These are phyloP conservation scores for Amaranthus palmeri DNA, from an alignment of 148 eudicot species.

Conservation along the genomic window DNA sequence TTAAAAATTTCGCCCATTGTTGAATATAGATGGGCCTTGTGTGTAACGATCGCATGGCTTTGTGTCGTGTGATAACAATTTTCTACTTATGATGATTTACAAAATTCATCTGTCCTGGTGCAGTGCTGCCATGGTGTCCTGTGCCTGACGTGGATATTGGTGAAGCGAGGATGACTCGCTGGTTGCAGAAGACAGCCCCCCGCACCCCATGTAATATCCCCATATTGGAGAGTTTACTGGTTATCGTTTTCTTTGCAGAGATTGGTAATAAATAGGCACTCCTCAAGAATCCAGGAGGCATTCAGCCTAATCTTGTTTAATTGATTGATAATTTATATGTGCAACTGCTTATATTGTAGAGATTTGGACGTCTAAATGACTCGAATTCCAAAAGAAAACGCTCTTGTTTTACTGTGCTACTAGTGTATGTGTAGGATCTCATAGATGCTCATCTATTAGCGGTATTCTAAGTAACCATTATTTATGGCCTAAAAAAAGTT, in stretches of 20 bases:
- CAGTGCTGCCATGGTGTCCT: slow-evolving; percentile 3
- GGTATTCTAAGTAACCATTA: no score
- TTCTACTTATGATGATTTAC: neutral
- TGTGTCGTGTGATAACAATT: neutral
- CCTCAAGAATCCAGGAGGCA: neutral
- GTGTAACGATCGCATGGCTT: neutral
- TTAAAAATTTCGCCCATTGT: neutral
- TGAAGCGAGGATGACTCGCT: slow-evolving; percentile 1
- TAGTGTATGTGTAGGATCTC: no score
- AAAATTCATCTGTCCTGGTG: neutral
- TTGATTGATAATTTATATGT: neutral
- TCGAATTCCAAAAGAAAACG: no score
- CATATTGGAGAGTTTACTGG: neutral
- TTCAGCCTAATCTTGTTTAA: slow-evolving; percentile 3
- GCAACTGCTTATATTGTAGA: neutral
- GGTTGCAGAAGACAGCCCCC: neutral
- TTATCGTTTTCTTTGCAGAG: neutral
- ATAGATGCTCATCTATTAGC: no score
- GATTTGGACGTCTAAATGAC: no score
- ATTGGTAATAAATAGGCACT: slow-evolving; percentile 10
- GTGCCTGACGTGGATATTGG: neutral
- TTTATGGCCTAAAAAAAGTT: no score
- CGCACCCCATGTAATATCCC: slow-evolving; percentile 14
- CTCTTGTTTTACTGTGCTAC: no score
- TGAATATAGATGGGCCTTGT: neutral